Base-by-base conservation (phyloP, 257 asterid genomes). In the Capsicum pubescens region DNA sequence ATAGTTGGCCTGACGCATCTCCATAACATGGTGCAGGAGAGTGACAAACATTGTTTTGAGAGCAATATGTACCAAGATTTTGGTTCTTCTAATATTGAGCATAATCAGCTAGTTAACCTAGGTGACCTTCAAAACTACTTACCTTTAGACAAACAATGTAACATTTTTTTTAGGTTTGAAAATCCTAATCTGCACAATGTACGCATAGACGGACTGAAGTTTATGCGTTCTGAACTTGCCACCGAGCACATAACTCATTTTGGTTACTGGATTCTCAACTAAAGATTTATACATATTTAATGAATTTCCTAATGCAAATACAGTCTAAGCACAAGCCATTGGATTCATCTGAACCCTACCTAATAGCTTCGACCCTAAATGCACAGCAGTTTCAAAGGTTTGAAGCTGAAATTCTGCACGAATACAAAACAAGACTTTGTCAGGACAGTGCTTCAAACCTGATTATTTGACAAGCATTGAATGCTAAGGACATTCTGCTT, bases 361-460 rank as follows among this genome's bases (percentile, higher is more conserved):
- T 39, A 69, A 69, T 16, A 42, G 15, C 55, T 69, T n/a, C 14
- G 2, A n/a, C 59, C 61, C 61, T 7, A 7, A 59, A 59, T 1
- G 12, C 71, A 64, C 60, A 54, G 12, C 60, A 74, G 11, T 74
- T 74, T 74, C 46, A 74, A 9, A 26, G 3, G 14, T 54, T 76
- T 52, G 81, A 52, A 76, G 48, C 26, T 52, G 81, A 76, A 77
- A 77, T 52, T 74, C 81, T 54, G 26, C 63, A 52, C 46, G 14
- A 76, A 26, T 52, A 76, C 59, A 6, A 26, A 52, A 15, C 4
- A 54, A 32, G 50, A 54, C 81, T 54, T 54, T 8, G 48, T 14
- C 64, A 14, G 81, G 64, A 8, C 32, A 77, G 50, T 14, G 81
- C 32, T 77, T 54, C 81, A 77, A 77, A 77, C 81, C 64, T 77